Evolutionary conservation across 257 asterid species (phyloP), one percentile per base, ranked within the genome.

Genomic region (Primulina huaijiensis): DNA sequence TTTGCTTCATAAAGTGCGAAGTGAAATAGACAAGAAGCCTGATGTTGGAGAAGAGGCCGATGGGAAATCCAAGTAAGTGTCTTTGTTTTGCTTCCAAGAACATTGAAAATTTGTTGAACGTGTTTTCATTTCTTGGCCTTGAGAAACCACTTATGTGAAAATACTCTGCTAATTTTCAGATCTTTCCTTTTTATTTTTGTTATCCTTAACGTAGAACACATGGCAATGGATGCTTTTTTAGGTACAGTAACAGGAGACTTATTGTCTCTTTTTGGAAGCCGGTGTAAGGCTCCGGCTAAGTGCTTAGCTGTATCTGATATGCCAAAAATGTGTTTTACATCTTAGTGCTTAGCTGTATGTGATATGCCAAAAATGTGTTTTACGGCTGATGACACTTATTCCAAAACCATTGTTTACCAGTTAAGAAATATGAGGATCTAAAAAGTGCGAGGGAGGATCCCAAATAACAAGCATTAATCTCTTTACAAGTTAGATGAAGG

Each of bases 11-110:
- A 91, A 94, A 87, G 90, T 94, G 68, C 81, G 97, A 76, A 91
- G 99, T 88, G 97, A 94, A 83, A 89, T 89, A 66, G 99, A 78
- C 74, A 94, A 89, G 87, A 87, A 83, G 79, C 92, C 97, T 21
- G 99, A 91, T 52, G 86, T 5, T 75, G 99, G 77, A 76, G 97
- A 88, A 75, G 96, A 89, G 73, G 69, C 81, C 62, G 84, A 88
- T 58, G 95, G 88, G 46, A 89, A 88, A 76, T 43, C 86, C 63
- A 86, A 70, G 97, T 89, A 80, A 57, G 83, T 68, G 67, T 69
- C 74, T 75, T 14, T 46, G 53, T 65, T 72, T 57, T 72, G 63
- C 20, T 66, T 34, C 52, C 64, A 33, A 56, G 38, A 69, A 14
- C 59, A 63, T 65, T 37, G 62, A 65, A 16, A 20, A 60, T 10